phyloP scores from a whole-genome alignment of 441 rosid genomes.

The Pelargonium fulgidum region DNA sequence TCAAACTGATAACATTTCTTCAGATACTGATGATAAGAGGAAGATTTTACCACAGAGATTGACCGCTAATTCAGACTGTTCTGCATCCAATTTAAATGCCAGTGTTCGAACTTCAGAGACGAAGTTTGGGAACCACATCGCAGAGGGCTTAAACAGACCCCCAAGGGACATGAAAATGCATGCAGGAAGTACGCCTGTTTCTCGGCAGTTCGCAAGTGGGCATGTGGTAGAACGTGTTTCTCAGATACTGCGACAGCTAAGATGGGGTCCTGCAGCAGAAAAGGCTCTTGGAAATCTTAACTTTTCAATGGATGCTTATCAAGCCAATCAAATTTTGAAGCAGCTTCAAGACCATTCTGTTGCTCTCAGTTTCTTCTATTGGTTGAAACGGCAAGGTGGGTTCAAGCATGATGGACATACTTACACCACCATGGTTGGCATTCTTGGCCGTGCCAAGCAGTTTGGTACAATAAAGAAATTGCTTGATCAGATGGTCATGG shows the following conservation, averaged over 20 bases:
- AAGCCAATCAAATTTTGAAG: slow-evolving; percentile 84
- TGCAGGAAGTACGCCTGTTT: slow-evolving; percentile 25
- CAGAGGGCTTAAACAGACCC: slow-evolving; percentile 30
- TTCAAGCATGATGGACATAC: slow-evolving; percentile 86
- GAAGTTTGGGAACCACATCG: slow-evolving; percentile 24
- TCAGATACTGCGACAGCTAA: slow-evolving; percentile 37
- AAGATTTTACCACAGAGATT: slow-evolving; percentile 33
- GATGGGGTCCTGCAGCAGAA: slow-evolving; percentile 73
- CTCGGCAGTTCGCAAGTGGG: slow-evolving; percentile 34
- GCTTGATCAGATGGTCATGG: slow-evolving; percentile 70
- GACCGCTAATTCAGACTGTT: slow-evolving; percentile 33
- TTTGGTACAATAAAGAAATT: slow-evolving; percentile 59
- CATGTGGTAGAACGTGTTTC: slow-evolving; percentile 53
- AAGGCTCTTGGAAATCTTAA: slow-evolving; percentile 53
- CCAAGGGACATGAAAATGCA: slow-evolving; percentile 41
- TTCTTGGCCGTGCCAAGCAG: slow-evolving; percentile 77
- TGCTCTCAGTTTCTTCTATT: slow-evolving; percentile 75
- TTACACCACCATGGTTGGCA: slow-evolving; percentile 89
- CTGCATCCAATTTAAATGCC: slow-evolving; percentile 28
- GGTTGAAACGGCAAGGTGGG: slow-evolving; percentile 59
- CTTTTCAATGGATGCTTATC: slow-evolving; percentile 54
- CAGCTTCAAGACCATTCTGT: slow-evolving; percentile 62
- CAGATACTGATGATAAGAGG: slow-evolving; percentile 37
- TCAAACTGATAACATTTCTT: slow-evolving; percentile 26
- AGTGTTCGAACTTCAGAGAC: slow-evolving; percentile 32